Percentiles rank a stretch among this genome's conserved stretches.
These are phyloP conservation scores for Aureobasidium subglaciale DNA, from an alignment of 2,329 filamentous ascomycete genomes.

Conservation along the genomic window DNA sequence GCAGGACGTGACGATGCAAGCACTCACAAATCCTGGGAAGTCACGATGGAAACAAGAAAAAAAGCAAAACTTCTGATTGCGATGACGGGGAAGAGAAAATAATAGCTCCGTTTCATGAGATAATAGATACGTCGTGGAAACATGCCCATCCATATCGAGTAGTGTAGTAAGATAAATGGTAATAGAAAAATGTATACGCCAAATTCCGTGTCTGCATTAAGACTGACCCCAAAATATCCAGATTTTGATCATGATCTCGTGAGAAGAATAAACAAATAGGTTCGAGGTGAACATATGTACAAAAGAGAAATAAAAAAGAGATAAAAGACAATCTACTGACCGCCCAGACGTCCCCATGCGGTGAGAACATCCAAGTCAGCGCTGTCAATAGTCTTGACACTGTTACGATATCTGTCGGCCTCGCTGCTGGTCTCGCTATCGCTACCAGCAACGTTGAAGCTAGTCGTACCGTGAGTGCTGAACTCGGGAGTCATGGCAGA, in stretches of 20 bases:
- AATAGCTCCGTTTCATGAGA: neutral
- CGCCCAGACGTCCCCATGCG: constrained; percentile 17
- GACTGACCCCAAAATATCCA: neutral
- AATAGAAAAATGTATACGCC: neutral
- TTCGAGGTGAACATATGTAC: neutral
- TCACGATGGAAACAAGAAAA: no score
- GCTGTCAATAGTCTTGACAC: constrained; percentile 15
- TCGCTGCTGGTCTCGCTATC: constrained; percentile 1
- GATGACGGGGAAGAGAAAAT: neutral
- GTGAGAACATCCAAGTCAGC: constrained; percentile 15
- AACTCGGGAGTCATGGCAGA: constrained; percentile 13
- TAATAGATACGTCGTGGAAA: neutral
- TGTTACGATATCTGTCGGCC: neutral
- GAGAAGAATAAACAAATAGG: neutral
- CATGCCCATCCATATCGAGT: neutral
- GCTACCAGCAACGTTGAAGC: neutral
- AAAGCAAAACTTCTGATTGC: no score
- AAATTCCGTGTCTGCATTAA: neutral
- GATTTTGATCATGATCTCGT: constrained; percentile 6
- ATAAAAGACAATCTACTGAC: neutral
- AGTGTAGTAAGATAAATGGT: neutral
- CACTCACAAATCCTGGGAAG: no score
- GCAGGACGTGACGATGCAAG: no score
- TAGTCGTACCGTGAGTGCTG: neutral
- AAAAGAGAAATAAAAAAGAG: neutral